Evolutionary conservation across 495 filamentous ascomycete genomes (phyloP).

Genomic region (Xylaria nigripes): DNA sequence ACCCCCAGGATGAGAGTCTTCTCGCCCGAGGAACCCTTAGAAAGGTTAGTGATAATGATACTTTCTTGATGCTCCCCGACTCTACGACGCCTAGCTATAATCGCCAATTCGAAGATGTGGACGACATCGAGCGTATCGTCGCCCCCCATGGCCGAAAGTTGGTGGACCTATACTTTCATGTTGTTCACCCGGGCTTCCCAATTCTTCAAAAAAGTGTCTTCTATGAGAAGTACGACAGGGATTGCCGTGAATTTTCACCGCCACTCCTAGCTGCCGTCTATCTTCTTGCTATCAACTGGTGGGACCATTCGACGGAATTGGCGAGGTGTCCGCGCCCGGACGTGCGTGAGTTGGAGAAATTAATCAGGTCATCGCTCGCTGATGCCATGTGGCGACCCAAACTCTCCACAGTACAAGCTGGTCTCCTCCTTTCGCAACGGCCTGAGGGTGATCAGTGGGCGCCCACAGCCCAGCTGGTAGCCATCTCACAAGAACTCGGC

Average conservation of each 20-base stretch:
- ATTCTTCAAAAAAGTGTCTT: conserved; percentile 84
- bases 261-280: conserved; percentile 84
- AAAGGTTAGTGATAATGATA: conserved; percentile 72
- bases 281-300: conserved; percentile 84
- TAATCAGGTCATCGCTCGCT: conserved; percentile 62
- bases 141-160: conserved; percentile 71
- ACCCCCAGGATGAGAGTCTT: conserved; percentile 62
- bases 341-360: conserved; percentile 63
- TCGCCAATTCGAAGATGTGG: conserved; percentile 55
- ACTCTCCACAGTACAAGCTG: conserved; percentile 89
- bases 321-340: conserved; percentile 61
- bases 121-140: conserved; percentile 75
- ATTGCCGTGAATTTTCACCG: conserved; percentile 70
- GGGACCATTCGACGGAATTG: conserved; percentile 63
- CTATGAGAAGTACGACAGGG: conserved; percentile 71
- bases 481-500: conserved; percentile 73
- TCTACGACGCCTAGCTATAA: conserved; percentile 52
- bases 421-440: conserved; percentile 78
- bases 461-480: conserved; percentile 76
- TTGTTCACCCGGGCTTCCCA: conserved; percentile 84
- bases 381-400: conserved; percentile 78
- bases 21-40: conserved; percentile 62
- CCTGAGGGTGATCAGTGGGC: conserved; percentile 81
- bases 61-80: conserved; percentile 73
- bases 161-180: conserved; percentile 79